These are phyloP conservation scores for Calonectria pauciramosa DNA, from an alignment of 2,329 filamentous ascomycete species.

Conservation along the genomic window DNA sequence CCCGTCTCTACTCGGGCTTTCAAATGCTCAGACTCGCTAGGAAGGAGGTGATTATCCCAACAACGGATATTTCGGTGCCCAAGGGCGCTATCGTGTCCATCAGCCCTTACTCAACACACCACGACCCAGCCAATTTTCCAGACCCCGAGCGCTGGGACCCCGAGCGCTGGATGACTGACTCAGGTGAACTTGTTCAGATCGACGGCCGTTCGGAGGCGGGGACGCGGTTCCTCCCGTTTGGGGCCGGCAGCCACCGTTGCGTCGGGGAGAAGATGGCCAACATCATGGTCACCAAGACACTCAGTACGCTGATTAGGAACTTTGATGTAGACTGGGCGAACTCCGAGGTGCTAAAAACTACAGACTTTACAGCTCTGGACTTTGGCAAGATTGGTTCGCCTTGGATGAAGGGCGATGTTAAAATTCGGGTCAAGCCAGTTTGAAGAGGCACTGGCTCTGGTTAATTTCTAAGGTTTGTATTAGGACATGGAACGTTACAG, in stretches of 20 bases:
- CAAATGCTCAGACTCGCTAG: conserved; percentile 22
- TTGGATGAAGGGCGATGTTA: conserved; percentile 24
- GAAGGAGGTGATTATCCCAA: conserved; percentile 13
- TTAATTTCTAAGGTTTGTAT: background rate
- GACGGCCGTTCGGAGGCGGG: conserved; percentile 13
- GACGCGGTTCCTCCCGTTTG: conserved; percentile 19
- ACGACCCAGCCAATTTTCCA: conserved; percentile 24
- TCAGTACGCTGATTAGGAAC: conserved; percentile 9
- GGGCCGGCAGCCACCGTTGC: conserved; percentile 22
- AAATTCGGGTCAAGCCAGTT: conserved; percentile 12
- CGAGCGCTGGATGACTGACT: conserved; percentile 20
- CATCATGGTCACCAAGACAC: conserved; percentile 22
- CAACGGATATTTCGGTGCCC: conserved; percentile 10
- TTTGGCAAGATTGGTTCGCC: conserved; percentile 27
- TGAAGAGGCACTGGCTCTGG: background rate
- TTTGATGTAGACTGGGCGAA: conserved; percentile 20
- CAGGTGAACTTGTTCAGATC: background rate
- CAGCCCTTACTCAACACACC: conserved; percentile 25
- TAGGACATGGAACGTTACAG: background rate
- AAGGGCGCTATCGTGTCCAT: conserved; percentile 20
- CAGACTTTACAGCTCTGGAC: conserved; percentile 16
- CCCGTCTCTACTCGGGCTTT: conserved; percentile 24
- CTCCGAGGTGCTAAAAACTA: background rate
- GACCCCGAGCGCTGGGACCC: conserved; percentile 19
- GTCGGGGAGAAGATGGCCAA: conserved; percentile 27